Base-by-base conservation (phyloP, 129 eudicot genomes). In the Solidago caesia region DNA sequence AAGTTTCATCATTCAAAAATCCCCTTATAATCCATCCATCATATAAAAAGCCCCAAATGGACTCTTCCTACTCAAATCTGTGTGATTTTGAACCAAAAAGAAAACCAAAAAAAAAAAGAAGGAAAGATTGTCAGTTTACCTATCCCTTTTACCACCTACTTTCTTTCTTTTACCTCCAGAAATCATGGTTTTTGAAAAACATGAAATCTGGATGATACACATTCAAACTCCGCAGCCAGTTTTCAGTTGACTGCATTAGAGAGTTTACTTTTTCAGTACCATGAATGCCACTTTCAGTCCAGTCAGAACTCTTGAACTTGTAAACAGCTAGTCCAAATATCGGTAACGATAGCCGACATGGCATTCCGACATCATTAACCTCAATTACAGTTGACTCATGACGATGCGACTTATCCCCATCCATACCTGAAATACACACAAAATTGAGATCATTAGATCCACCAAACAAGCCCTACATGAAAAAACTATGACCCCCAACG, bases 161-260 rank as follows among this genome's bases (percentile, higher is more conserved):
- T 44, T 15, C 64, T 52, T 61, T 27, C 55, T 71, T 42, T 81
- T 77, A 87, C 79, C 92, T 68, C 81, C 78, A 76, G 73, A 73
- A 73, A 6, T 80, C 85, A 44, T 81, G 96, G 25, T 89, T 84
- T 71, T 80, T 75, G 68, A 90, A 94, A 77, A 91, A 94, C 79
- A 73, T 74, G 77, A 81, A 88, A 79, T 94, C 98, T 0, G 98
- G 98, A 68, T 94, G 97, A 69, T 82, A 75, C 51, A 85, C 98
- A 56, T 91, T 85, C 85, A 90, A 71, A 33, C 45, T 73, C 65
- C 87, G 88, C 29, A 94, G 86, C 98, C 98, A 94, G 46, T 88
- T 86, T 46, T 87, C 97, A 74, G 98, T 96, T 6, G 79, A 84
- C 53, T 75, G 85, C 74, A 78, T 75, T 53, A 94, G 79, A 25